These are phyloP conservation scores for Cryptococcus amylolentus DNA, from an alignment of 1,284 basidiomycete species.

Conservation along the genomic window DNA sequence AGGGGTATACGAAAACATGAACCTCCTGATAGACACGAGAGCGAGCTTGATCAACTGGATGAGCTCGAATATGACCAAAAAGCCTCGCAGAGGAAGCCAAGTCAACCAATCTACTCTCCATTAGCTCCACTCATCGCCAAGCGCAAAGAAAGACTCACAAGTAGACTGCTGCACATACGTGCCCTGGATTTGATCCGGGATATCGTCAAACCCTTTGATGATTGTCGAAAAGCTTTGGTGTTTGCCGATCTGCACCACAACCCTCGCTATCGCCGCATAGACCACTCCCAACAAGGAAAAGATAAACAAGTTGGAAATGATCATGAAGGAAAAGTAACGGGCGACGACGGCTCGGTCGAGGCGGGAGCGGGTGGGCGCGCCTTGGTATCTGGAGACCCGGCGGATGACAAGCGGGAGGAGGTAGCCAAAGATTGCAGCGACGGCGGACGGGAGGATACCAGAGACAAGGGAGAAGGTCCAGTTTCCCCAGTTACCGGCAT, in stretches of 20 bases:
- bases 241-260: slow-evolving; percentile 65
- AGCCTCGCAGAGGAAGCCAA: slow-evolving; percentile 90
- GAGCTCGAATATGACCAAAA: slow-evolving; percentile 88
- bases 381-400: slow-evolving; percentile 71
- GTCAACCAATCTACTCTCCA: slow-evolving; percentile 79
- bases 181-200: slow-evolving; percentile 60
- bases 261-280: slow-evolving; percentile 67
- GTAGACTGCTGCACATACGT: slow-evolving; percentile 75
- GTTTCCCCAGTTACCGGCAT: slow-evolving; percentile 54
- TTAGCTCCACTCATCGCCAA: background rate
- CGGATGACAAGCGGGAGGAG: slow-evolving; percentile 85
- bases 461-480: slow-evolving; percentile 68
- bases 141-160: slow-evolving; percentile 14
- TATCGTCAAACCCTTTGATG: slow-evolving; percentile 58
- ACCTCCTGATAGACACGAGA: slow-evolving; percentile 78
- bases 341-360: slow-evolving; percentile 85
- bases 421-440: slow-evolving; percentile 72
- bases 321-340: slow-evolving; percentile 85
- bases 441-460: slow-evolving; percentile 80
- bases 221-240: slow-evolving; percentile 66
- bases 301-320: slow-evolving; percentile 70
- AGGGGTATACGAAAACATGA: slow-evolving; percentile 89
- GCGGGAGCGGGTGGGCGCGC: slow-evolving; percentile 60
- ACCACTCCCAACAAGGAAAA: slow-evolving; percentile 86
- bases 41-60: slow-evolving; percentile 91